phyloP scores from a whole-genome alignment of 1,139 yeast genomes.

The Diutina neorugosa region DNA sequence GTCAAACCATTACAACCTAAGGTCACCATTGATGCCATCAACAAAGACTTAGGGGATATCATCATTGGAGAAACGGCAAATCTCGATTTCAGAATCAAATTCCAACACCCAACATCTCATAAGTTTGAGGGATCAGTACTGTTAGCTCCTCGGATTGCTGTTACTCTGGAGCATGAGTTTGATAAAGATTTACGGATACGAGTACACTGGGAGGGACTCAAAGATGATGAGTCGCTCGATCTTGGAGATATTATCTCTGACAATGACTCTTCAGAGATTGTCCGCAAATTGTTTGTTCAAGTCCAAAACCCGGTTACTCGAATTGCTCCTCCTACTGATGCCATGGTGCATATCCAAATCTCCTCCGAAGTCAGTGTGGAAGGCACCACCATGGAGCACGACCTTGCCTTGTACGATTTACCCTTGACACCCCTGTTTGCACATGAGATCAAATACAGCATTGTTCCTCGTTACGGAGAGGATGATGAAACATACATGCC shows the following conservation, averaged over 20 bases:
- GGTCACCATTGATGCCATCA: neutral
- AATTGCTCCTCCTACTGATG: neutral
- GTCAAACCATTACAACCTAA: neutral
- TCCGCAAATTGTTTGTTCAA: neutral
- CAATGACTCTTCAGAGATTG: neutral
- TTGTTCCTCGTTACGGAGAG: neutral
- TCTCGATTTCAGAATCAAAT: neutral
- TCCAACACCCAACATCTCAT: neutral
- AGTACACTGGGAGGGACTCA: neutral
- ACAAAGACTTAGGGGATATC: neutral
- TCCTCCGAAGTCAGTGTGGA: neutral
- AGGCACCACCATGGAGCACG: neutral
- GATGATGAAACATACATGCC: neutral
- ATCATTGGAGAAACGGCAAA: neutral
- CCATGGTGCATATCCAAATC: neutral
- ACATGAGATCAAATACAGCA: neutral
- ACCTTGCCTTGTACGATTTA: neutral
- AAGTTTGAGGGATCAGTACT: neutral
- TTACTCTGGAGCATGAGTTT: neutral
- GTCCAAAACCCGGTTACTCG: neutral
- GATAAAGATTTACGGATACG: neutral
- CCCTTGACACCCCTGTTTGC: neutral
- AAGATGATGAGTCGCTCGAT: conserved; percentile 1
- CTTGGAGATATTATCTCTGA: neutral
- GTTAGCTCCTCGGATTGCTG: neutral